Base-by-base conservation (phyloP, 768 basidiomycete genomes). In the Russula emetica region DNA sequence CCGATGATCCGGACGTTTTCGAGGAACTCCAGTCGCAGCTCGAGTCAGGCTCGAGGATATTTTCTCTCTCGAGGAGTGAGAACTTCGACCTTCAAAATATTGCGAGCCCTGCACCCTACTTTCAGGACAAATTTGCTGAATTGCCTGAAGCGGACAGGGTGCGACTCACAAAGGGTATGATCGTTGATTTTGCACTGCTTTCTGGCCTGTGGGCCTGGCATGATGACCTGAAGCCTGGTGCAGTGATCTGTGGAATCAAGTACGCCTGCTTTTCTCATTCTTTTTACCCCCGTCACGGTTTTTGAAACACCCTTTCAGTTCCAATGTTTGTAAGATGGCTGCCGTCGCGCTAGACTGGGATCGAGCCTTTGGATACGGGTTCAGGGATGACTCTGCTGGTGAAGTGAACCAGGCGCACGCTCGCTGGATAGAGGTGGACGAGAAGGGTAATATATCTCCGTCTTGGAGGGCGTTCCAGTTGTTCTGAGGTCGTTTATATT, bases 381-480 rank as follows among this genome's bases (percentile, higher is more conserved):
- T 65, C 22, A 60, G 57, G 14, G 70, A 72, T 32, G 59, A 72
- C 53, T 28, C 72, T 2, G 74, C 74, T 73, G 85, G 84, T 16
- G 63, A 74, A 24, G 74, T 83, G 18, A 82, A 85, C 66, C 69
- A 79, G 28, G 70, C 74, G 22, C 68, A 69, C 26, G 79, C 79
- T 69, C 76, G 79, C 14, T 88, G 87, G 87, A 74, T 86, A 2
- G 87, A 89, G 53, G 76, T 88, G n/a, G 87, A 89, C 69, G 74
- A 81, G 66, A 78, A 79, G 55, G 86, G 84, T 0, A 67, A 56
- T n/a, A 71, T 85, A 47, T 67, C 78, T 34, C 87, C 87, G 13
- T 73, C 78, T 8, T 89, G 87, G 87, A 68, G 74, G 45, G 75
- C 85, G 16, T 87, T 85, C 65, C 78, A 86, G 61, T 69, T 84